Base-by-base conservation (phyloP, 371 early-diverging fungal species). In the Fennellomyces sp. region DNA sequence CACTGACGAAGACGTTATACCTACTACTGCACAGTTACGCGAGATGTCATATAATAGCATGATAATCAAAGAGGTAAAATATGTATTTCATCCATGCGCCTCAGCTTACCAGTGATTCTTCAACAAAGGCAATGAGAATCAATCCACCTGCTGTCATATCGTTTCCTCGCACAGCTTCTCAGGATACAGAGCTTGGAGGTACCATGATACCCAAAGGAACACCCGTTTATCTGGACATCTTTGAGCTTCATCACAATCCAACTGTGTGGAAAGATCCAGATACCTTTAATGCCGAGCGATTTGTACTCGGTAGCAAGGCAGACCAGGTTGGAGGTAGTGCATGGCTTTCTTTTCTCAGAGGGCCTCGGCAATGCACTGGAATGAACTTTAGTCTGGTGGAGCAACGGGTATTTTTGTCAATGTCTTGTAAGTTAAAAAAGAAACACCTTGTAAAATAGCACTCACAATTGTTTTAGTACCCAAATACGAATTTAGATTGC, bases 331-430 rank as follows among this genome's bases (percentile, higher is more conserved):
- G 36, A 21, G 61, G 54, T 0, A 10, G 56, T 17, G 11, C 79
- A 8, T 83, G 72, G 73, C 47, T 78, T 7, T 76, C 81, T 10
- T 83, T 83, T 31, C 60, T 68, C 33, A 63, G 68, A 27, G 80
- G 81, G 23, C 55, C 68, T 5, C 72, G 81, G 41, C 65, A 73
- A 57, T 84, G 85, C 55, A 41, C 63, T 15, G 68, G 64, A 2
- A 60, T 56, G 33, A 58, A 64, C 39, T 68, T 68, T 33, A 60
- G 60, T 45, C 27, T 68, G 36, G 29, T 39, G 26, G 68, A 63
- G 33, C 68, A 63, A 23, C 35, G 50, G 15, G 54, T 63, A 5
- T 41, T 47, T 4, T 39, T 68, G 52, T 31, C 57, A 21, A 65
- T 65, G 65, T n/a, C 60, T 38, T 48, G 58, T 58, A 64, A 31